Conservation (phyloP, 164 flowering plant genomes). For the Vitis cinerea region DNA sequence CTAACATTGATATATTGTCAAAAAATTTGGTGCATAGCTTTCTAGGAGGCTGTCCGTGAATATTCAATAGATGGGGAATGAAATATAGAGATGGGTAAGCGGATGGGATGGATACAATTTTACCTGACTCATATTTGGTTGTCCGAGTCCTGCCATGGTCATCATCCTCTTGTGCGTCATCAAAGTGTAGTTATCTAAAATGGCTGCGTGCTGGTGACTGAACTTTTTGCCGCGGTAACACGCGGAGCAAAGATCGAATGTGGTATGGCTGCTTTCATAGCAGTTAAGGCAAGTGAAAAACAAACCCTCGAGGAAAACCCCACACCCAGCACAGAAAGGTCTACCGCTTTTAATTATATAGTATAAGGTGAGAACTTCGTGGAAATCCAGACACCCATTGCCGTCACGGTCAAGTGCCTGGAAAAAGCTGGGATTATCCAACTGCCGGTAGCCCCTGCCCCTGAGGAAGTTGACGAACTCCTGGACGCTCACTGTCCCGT, state of each 20-base stretch:
- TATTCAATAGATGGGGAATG: no score
- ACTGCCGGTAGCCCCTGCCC: no score
- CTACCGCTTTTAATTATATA: neutral
- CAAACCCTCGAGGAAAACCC: neutral
- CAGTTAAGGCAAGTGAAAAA: conserved; percentile 7
- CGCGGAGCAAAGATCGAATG: neutral
- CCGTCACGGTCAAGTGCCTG: neutral
- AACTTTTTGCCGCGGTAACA: neutral
- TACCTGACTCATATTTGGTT: no score
- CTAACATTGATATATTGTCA: no score
- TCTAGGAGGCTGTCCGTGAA: no score
- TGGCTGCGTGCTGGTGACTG: neutral
- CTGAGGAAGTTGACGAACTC: no score
- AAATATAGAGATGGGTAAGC: no score
- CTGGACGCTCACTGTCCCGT: no score
- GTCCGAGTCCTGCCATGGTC: no score
- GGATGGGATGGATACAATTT: no score
- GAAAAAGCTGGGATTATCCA: no score
- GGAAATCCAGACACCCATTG: conserved; percentile 5
- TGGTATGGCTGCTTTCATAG: neutral
- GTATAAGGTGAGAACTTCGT: conserved; percentile 2
- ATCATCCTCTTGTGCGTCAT: neutral
- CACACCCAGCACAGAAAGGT: neutral
- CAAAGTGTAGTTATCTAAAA: conserved; percentile 1
- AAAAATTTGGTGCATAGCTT: no score